Evolutionary conservation across 805 yeast species (phyloP).

Genomic region (Vanderwaltozyma yarrowii): DNA sequence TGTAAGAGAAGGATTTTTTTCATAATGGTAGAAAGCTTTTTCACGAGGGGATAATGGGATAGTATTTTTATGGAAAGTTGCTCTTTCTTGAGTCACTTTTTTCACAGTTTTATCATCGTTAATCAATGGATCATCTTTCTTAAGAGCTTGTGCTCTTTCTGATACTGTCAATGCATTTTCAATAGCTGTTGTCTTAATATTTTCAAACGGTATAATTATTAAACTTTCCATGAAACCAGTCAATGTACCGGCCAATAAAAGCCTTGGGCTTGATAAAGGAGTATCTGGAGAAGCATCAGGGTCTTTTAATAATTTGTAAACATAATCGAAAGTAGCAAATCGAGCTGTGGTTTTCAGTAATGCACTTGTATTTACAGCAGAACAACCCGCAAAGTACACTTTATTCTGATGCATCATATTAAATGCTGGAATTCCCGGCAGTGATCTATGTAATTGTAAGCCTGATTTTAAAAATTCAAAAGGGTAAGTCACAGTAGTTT

Average conservation of each 20-base stretch:
- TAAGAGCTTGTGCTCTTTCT: slow-evolving; percentile 16
- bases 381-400: slow-evolving; percentile 47
- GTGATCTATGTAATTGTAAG: slow-evolving; percentile 42
- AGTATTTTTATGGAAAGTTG: slow-evolving; percentile 27
- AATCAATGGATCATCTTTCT: slow-evolving; percentile 4
- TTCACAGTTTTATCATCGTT: slow-evolving; percentile 8
- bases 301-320: slow-evolving; percentile 45
- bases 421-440: slow-evolving; percentile 6
- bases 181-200: slow-evolving; percentile 68
- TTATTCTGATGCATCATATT: slow-evolving; percentile 27
- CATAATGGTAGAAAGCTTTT: slow-evolving; percentile 29
- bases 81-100: slow-evolving; percentile 4
- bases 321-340: slow-evolving; percentile 63
- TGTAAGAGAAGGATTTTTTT: slow-evolving; percentile 44
- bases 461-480: slow-evolving; percentile 61
- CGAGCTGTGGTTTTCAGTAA: slow-evolving; percentile 65
- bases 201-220: slow-evolving; percentile 85
- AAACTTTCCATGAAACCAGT: slow-evolving; percentile 78
- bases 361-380: slow-evolving; percentile 67
- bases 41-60: slow-evolving; percentile 25
- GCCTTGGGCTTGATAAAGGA: slow-evolving; percentile 66
- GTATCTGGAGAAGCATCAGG: slow-evolving; percentile 41
- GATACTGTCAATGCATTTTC: slow-evolving; percentile 44
- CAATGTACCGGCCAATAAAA: slow-evolving; percentile 74
- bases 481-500: slow-evolving; percentile 59